Evolutionary conservation across 768 basidiomycete genomes (phyloP).

Genomic region (Erythrobasidium yunnanense): DNA sequence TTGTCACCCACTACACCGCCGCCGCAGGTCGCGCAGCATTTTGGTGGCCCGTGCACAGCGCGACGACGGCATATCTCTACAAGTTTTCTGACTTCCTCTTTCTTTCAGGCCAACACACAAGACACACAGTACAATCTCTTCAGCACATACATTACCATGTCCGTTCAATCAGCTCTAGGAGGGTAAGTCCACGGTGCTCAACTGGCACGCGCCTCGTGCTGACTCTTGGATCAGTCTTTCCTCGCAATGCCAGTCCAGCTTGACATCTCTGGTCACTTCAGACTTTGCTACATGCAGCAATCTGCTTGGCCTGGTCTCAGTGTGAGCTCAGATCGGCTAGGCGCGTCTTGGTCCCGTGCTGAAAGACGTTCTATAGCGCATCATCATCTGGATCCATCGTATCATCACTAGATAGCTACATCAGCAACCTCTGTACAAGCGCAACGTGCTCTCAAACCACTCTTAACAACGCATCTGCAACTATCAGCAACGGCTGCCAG

Average conservation of each 20-base stretch:
- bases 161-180: no score
- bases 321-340: background rate
- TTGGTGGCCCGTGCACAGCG: no score
- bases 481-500: background rate
- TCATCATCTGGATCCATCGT: background rate
- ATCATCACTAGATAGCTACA: background rate
- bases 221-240: background rate
- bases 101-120: no score
- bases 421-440: background rate
- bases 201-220: no score
- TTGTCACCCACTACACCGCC: no score
- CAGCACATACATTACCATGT: no score
- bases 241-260: background rate
- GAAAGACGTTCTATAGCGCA: background rate
- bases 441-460: background rate
- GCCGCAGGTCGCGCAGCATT: no score
- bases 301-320: background rate
- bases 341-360: background rate
- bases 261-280: constrained; percentile 3
- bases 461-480: background rate
- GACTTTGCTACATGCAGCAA: constrained; percentile 2
- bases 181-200: no score
- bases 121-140: no score
- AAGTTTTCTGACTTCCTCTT: no score
- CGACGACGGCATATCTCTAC: no score